Base-by-base conservation (phyloP, 805 yeast genomes). In the Candida ficus region DNA sequence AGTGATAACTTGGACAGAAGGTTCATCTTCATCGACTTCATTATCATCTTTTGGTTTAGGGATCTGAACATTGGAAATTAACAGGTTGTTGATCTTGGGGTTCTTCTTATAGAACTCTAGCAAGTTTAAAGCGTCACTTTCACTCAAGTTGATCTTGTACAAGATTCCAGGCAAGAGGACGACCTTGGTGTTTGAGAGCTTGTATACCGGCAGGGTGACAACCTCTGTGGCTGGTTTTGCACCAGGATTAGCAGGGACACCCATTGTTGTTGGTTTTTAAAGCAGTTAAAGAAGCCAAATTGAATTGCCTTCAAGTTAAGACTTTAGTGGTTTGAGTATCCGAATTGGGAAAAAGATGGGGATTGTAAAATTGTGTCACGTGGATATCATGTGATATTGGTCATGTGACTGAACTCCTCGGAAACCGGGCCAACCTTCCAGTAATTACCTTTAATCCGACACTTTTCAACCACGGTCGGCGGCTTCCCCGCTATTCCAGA, bases 161-260 rank as follows among this genome's bases (percentile, higher is more conserved):
- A 78, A 65, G 30, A 80, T 72, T 0, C 85, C 85, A 1, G 88
- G 86, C 8, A 80, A 51, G 23, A 78, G 66, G 12, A 80, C 76
- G 38, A 68, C 53, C 1, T 53, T 35, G 2, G 63, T 39, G 7
- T 38, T 39, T 1, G 42, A 8, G 5, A 53, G 47, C 19, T 47
- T 49, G 39, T 45, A 51, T 13, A 54, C 48, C 4, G 60, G 60
- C 3, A 55, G 38, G 3, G 36, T 26, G 20, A 46, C 40, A 14
- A 39, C 4, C 26, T 33, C 33, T 3, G 37, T 36, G 5, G 35
- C 5, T 3, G 37, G 14, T 8, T 13, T 21, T 4, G 22, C 4
- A 3, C 11, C 21, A 5, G 30, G 28, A 39, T 26, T 19, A 6
- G 18, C 8, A 20, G 33, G 38, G 13, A 33, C 21, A 2, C 37